phyloP scores from a whole-genome alignment of 208 protist genomes.

The Entamoeba moshkovskii region DNA sequence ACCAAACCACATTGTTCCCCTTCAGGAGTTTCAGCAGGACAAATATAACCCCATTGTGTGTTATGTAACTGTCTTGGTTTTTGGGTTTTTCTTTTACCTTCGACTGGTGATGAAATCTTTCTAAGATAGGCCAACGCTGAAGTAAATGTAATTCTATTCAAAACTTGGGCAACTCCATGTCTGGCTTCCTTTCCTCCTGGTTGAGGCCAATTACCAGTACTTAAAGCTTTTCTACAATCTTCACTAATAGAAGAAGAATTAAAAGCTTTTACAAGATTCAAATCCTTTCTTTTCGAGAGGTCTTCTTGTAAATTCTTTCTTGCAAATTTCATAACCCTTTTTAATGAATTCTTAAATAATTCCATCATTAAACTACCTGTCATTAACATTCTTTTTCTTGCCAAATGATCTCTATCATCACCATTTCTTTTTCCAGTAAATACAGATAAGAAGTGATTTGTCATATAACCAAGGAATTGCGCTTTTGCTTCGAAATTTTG shows the following conservation, averaged over 20 bases:
- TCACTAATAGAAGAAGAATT: slow-evolving; percentile 78
- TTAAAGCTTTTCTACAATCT: slow-evolving; percentile 81
- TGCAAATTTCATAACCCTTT: slow-evolving; percentile 36
- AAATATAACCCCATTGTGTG: slow-evolving; percentile 98
- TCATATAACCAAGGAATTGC: slow-evolving; percentile 6
- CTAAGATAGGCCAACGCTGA: slow-evolving; percentile 94
- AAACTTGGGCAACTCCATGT: slow-evolving; percentile 74
- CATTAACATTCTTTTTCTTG: slow-evolving; percentile 48
- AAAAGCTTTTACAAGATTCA: slow-evolving; percentile 69
- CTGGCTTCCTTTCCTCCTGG: slow-evolving; percentile 81
- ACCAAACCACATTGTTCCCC: slow-evolving; percentile 93
- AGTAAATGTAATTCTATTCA: slow-evolving; percentile 94
- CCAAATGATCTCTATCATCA: slow-evolving; percentile 23
- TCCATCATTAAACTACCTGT: slow-evolving; percentile 87
- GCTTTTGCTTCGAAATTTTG: background rate
- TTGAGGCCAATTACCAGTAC: slow-evolving; percentile 78
- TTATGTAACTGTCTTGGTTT: slow-evolving; percentile 76
- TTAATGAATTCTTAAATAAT: slow-evolving; percentile 94
- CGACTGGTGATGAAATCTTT: slow-evolving; percentile 87
- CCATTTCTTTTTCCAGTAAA: background rate
- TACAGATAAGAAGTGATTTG: background rate
- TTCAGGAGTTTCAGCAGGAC: slow-evolving; percentile 95
- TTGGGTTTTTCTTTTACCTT: slow-evolving; percentile 90
- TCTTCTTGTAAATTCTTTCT: slow-evolving; percentile 37
- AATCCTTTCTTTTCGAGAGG: slow-evolving; percentile 66